phyloP scores from a whole-genome alignment of 768 basidiomycete species.

The Boletus huronensis region DNA sequence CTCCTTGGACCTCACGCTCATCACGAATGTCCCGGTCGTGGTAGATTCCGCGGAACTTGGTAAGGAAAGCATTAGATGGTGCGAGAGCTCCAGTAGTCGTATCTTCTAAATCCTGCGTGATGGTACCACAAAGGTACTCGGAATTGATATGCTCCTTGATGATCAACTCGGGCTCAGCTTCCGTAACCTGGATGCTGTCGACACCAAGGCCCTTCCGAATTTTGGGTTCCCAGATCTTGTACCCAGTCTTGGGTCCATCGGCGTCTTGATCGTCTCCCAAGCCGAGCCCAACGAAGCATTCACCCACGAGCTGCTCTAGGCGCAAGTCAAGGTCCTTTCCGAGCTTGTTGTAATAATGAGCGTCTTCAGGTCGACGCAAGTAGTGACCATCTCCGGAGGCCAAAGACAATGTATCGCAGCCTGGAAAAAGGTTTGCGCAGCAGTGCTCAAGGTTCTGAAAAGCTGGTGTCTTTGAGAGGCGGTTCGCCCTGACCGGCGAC shows the following conservation, averaged over 20 bases:
- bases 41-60: conserved; percentile 97
- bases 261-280: too few species aligned
- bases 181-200: conserved; percentile 79
- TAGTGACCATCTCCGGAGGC: conserved; percentile 98
- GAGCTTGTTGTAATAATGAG: conserved; percentile 64
- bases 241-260: too few species aligned
- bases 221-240: too few species aligned
- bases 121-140: conserved; percentile 91
- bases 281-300: too few species aligned
- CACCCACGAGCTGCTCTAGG: too few species aligned
- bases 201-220: conserved; percentile 88
- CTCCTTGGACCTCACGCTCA: conserved; percentile 85
- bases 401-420: conserved; percentile 82
- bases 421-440: conserved; percentile 51
- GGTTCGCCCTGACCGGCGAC: too few species aligned
- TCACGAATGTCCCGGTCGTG: conserved; percentile 98
- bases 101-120: conserved; percentile 86
- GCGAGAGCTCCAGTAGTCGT: conserved; percentile 86
- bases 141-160: conserved; percentile 64
- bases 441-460: conserved; percentile 79
- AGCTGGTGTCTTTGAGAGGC: conserved; percentile 89
- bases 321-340: conserved; percentile 89
- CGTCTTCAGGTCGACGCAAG: conserved; percentile 94
- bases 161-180: conserved; percentile 80
- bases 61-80: conserved; percentile 86